Evolutionary conservation across 2,329 filamentous ascomycete genomes (phyloP).

Genomic region (Aspergillus sp.): DNA sequence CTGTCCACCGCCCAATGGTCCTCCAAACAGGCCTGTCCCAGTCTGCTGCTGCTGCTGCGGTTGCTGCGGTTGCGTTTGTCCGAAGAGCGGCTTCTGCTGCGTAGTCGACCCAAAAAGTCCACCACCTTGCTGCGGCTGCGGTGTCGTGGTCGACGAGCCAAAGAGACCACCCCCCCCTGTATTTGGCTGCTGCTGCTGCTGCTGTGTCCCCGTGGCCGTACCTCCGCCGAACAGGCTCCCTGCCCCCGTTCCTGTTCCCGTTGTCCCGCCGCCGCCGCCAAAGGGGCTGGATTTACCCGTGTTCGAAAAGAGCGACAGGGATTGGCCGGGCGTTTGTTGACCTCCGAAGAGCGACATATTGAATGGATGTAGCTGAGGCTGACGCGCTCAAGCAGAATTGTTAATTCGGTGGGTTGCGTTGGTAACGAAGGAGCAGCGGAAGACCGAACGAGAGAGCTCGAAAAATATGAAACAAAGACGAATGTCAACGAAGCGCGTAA

Average conservation of each 20-base stretch:
- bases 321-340: conserved; percentile 23
- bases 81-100: conserved; percentile 31
- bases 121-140: conserved; percentile 25
- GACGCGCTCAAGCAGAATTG: neutral
- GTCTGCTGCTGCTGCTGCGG: conserved; percentile 20
- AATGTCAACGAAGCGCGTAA: neutral
- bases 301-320: conserved; percentile 30
- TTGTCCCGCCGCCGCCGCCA: conserved; percentile 26
- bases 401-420: neutral
- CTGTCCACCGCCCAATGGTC: conserved; percentile 26
- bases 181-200: conserved; percentile 21
- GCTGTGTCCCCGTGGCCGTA: neutral
- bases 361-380: too few species aligned
- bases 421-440: neutral
- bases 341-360: conserved; percentile 42
- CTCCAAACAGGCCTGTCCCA: conserved; percentile 26
- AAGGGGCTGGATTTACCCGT: conserved; percentile 40
- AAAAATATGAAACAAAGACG: conserved; percentile 1
- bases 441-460: conserved; percentile 3
- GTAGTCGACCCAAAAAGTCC: conserved; percentile 37
- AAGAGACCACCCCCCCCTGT: conserved; percentile 24
- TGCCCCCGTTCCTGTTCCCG: neutral
- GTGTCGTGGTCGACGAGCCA: conserved; percentile 21
- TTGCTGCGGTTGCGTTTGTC: conserved; percentile 22
- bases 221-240: conserved; percentile 22